These are phyloP conservation scores for Fusarium verticillioides DNA, from an alignment of 2,329 filamentous ascomycete species.

Conservation along the genomic window DNA sequence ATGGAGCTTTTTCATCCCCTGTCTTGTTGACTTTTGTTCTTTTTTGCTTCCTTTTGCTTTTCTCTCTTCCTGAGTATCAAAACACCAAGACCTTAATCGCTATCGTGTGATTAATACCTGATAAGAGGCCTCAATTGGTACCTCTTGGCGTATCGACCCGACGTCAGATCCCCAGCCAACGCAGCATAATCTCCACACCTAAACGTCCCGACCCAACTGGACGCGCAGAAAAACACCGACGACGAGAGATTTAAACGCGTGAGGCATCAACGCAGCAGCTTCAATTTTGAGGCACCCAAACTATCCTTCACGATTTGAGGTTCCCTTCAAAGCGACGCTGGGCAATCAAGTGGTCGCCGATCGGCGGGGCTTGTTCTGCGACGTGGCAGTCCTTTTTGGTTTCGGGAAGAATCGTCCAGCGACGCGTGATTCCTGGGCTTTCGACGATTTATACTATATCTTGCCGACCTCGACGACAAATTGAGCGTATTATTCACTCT, in stretches of 20 bases:
- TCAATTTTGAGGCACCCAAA: constrained; percentile 6
- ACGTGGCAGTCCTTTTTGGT: constrained; percentile 35
- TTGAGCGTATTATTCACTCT: background rate
- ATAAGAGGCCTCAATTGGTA: constrained; percentile 8
- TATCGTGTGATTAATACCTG: background rate
- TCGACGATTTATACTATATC: background rate
- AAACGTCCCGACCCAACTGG: constrained; percentile 12
- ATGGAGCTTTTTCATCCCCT: constrained; percentile 4
- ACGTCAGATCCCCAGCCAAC: constrained; percentile 25
- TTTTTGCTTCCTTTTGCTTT: constrained; percentile 6
- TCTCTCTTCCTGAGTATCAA: background rate
- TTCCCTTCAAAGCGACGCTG: constrained; percentile 21
- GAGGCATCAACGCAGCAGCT: constrained; percentile 28
- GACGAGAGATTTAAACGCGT: constrained; percentile 10
- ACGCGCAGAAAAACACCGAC: background rate
- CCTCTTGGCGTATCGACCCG: constrained; percentile 20
- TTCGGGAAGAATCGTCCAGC: background rate
- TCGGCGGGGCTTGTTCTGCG: constrained; percentile 33
- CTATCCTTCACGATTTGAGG: background rate
- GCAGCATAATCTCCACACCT: constrained; percentile 29
- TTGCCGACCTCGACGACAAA: background rate
- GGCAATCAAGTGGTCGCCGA: constrained; percentile 32
- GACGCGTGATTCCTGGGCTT: constrained; percentile 1
- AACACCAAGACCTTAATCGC: background rate
- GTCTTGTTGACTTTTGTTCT: constrained; percentile 1